phyloP scores from a whole-genome alignment of 495 filamentous ascomycete genomes.

The Tuber melanosporum region DNA sequence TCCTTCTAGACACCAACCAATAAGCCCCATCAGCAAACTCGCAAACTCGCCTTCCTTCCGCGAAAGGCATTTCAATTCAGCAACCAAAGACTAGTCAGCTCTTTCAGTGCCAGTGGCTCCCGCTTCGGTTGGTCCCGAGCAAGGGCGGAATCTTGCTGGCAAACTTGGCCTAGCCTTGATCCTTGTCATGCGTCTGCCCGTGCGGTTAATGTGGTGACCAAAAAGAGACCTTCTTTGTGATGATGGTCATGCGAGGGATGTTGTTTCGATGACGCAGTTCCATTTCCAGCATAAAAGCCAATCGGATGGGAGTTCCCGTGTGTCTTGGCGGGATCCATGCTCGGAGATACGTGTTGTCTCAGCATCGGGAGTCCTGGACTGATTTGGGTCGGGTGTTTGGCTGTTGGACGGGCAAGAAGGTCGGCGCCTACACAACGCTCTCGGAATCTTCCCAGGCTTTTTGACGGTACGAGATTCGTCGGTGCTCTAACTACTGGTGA shows the following conservation, averaged over 20 bases:
- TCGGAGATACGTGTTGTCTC: not conserved
- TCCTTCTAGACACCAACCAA: not conserved
- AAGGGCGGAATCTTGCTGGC: not conserved
- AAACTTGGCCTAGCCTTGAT: not conserved
- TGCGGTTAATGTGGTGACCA: not conserved
- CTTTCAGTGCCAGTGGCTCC: not conserved
- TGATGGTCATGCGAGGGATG: not conserved
- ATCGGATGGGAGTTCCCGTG: not conserved
- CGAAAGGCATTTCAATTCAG: not conserved
- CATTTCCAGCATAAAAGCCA: not conserved
- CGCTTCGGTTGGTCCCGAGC: not conserved
- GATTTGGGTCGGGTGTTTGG: not conserved
- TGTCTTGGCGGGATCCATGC: not conserved
- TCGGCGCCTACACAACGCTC: not conserved
- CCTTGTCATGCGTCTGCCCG: not conserved
- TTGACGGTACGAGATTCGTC: not conserved
- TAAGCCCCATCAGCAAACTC: not conserved
- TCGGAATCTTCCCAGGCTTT: not conserved
- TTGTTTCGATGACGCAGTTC: not conserved
- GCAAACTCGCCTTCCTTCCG: not conserved
- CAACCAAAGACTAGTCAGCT: not conserved
- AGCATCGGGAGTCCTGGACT: not conserved
- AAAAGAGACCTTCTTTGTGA: not conserved
- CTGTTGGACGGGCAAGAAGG: not conserved
- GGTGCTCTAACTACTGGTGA: not conserved